phyloP scores from a whole-genome alignment of 225 moss, liverwort and hornwort genomes.

The Takakia lepidozioides region DNA sequence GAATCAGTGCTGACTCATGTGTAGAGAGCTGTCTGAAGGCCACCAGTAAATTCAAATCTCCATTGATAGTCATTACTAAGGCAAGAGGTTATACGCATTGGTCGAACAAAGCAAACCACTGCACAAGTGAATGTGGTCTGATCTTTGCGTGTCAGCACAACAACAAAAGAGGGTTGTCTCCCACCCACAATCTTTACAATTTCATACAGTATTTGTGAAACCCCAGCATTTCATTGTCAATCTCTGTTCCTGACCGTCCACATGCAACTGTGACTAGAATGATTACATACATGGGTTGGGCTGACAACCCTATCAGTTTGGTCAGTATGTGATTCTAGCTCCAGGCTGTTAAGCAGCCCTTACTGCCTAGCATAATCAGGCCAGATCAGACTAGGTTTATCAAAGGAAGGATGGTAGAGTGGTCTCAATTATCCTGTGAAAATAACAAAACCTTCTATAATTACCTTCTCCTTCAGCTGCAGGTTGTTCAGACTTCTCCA shows the following conservation, averaged over 20 bases:
- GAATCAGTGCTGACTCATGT: too few relatives aligned
- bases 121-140: neutral
- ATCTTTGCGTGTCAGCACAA: neutral
- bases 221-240: neutral
- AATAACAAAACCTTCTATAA: constrained; percentile 14
- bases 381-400: neutral
- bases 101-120: neutral
- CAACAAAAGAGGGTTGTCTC: neutral
- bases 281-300: too few relatives aligned
- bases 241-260: too few relatives aligned
- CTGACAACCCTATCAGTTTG: too few relatives aligned
- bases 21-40: too few relatives aligned
- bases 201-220: neutral
- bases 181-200: neutral
- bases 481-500: constrained; percentile 12
- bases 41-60: constrained; percentile 1
- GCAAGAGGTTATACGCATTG: too few relatives aligned
- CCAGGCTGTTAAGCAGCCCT: too few relatives aligned
- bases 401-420: neutral
- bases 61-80: too few relatives aligned
- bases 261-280: too few relatives aligned
- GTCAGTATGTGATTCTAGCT: too few relatives aligned
- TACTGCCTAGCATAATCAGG: too few relatives aligned
- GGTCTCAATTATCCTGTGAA: neutral
- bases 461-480: constrained; percentile 27